These are phyloP conservation scores for Apiotrichum brassicae DNA, from an alignment of 1,284 basidiomycete genomes.

Conservation along the genomic window DNA sequence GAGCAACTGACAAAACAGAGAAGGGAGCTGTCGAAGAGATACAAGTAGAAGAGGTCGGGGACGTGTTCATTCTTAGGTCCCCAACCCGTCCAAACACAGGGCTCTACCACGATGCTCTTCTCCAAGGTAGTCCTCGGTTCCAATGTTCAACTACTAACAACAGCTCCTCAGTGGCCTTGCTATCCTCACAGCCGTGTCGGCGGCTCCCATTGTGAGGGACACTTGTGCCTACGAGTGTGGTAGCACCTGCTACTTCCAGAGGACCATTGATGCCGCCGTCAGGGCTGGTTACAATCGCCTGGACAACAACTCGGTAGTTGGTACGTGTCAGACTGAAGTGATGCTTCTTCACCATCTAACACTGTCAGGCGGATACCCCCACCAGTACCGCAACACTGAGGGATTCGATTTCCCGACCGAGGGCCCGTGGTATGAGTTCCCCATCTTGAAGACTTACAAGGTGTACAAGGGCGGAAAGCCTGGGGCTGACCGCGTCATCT, in stretches of 20 bases:
- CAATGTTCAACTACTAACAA: background rate
- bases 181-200: background rate
- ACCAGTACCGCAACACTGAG: background rate
- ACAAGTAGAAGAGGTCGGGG: no score
- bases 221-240: background rate
- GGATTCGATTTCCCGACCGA: background rate
- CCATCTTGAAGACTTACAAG: constrained; percentile 1
- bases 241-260: background rate
- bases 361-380: background rate
- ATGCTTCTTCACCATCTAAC: background rate
- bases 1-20: no score
- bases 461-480: constrained; percentile 6
- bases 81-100: background rate
- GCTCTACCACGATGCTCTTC: background rate
- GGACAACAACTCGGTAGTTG: background rate
- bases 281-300: background rate
- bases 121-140: background rate
- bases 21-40: no score
- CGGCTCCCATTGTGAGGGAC: background rate
- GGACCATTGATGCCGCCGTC: background rate
- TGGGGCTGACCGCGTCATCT: constrained; percentile 10
- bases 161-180: background rate
- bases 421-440: constrained; percentile 9
- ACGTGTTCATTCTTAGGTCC: background rate
- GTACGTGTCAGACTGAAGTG: background rate